A percentile compares a stretch with the other conserved stretches of the same genome.
Evolutionary conservation across 2,329 filamentous ascomycete genomes (phyloP).

Genomic region (Fusarium brevicatenulatum): DNA sequence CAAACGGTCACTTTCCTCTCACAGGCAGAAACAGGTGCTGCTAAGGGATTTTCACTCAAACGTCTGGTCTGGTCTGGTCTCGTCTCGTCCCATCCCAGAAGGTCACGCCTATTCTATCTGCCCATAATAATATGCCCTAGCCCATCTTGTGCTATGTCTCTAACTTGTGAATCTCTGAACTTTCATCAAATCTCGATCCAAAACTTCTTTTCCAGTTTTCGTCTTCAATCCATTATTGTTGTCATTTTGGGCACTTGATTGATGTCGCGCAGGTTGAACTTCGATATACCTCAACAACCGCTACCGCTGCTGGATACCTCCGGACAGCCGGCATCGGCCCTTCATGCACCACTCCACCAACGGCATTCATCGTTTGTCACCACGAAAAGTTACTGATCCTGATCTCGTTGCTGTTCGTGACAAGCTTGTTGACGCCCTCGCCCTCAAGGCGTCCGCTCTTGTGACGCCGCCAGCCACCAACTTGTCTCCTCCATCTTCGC

Average conservation of each 20-base stretch:
- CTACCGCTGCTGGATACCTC: neutral
- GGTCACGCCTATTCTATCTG: slow-evolving; percentile 27
- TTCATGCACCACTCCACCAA: slow-evolving; percentile 22
- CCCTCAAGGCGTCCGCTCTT: slow-evolving; percentile 26
- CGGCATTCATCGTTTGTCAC: slow-evolving; percentile 13
- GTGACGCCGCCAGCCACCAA: slow-evolving; percentile 30
- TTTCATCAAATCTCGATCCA: slow-evolving; percentile 11
- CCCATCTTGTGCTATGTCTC: slow-evolving; percentile 21
- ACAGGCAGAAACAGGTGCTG: slow-evolving; percentile 7
- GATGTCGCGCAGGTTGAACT: slow-evolving; percentile 12
- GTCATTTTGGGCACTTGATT: slow-evolving; percentile 22
- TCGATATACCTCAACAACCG: neutral
- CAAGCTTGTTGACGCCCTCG: slow-evolving; percentile 21
- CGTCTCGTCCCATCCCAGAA: neutral
- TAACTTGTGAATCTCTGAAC: slow-evolving; percentile 14
- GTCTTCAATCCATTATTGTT: neutral
- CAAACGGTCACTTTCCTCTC: slow-evolving; percentile 2
- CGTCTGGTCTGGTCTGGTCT: slow-evolving; percentile 6
- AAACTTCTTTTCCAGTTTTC: neutral
- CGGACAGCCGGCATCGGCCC: slow-evolving; percentile 20
- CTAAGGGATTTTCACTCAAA: slow-evolving; percentile 19
- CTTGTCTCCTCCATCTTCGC: slow-evolving; percentile 26
- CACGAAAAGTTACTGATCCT: slow-evolving; percentile 26
- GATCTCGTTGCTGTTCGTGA: slow-evolving; percentile 30
- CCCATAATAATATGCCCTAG: slow-evolving; percentile 32